Base-by-base conservation (phyloP, 2,329 filamentous ascomycete species). In the Beauveria caledonica region DNA sequence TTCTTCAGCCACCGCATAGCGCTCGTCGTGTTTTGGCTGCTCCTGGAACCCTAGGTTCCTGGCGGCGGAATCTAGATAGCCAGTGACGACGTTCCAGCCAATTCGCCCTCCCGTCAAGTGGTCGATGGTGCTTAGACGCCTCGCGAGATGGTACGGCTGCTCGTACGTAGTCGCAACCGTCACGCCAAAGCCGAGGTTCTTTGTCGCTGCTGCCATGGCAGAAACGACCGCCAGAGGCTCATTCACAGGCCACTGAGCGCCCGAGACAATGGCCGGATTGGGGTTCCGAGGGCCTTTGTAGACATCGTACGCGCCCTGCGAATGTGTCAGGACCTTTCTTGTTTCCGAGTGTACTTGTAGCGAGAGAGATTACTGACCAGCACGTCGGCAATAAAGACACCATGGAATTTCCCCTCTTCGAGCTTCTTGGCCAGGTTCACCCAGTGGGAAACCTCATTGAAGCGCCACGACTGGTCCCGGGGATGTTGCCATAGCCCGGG, bases 161-260 rank as follows among this genome's bases (percentile, higher is more conserved):
- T 89, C 86, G 63, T 89, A 89, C 0, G 84, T 87, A 0, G 86
- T 88, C 1, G 82, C 81, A 0, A 86, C 80, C 0, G 86, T 89
- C 1, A 89, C 83, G 0, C 86, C 86, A 62, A 89, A 89, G 0
- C 81, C 83, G n/a, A 90, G 79, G 61, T 77, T 87, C 64, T 82
- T 80, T 0, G 86, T 89, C 0, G 77, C 86, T 1, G 86, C 85
- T 1, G 86, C 86, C 85, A 89, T 87, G 2, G 86, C 85, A 2
- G 85, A 78, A 0, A 89, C 76, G 2, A 85, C 78, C 7, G 68
- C 63, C 1, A 89, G 67, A 0, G 86, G 86, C 68, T 89, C 86
- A 62, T 87, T 88, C n/a, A 88, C 83, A 0, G 86, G 86, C 80
- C 84, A 89, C 70, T 89, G 86, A 0, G 86, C 84, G 1, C 84